Percentiles rank a stretch among this genome's conserved stretches.
phyloP scores from a whole-genome alignment of 345 rosid genomes.

The Nephelium lappaceum region DNA sequence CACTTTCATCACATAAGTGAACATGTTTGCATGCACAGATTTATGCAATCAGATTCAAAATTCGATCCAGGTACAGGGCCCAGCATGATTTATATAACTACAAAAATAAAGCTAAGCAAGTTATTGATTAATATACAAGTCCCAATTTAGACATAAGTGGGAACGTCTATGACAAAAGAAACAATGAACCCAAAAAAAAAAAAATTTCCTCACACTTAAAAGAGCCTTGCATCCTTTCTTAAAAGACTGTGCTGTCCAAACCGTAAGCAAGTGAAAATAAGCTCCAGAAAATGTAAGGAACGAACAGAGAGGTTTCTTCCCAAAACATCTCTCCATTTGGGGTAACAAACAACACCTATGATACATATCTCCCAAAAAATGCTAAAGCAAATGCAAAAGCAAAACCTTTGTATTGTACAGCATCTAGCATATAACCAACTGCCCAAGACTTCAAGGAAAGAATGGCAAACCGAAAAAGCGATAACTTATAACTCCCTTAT shows the following conservation, averaged over 20 bases:
- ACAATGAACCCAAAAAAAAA: neutral
- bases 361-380: conserved; percentile 29
- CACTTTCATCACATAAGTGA: neutral
- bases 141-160: neutral
- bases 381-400: conserved; percentile 24
- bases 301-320: conserved; percentile 37
- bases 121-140: neutral
- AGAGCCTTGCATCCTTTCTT: conserved; percentile 39
- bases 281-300: conserved; percentile 38
- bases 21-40: neutral
- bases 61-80: neutral
- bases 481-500: conserved; percentile 35
- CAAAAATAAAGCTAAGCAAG: neutral
- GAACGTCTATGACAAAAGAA: neutral
- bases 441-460: conserved; percentile 44
- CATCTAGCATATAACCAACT: conserved; percentile 16
- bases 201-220: conserved; percentile 39
- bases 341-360: conserved; percentile 30
- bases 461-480: conserved; percentile 34
- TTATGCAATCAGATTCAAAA: neutral
- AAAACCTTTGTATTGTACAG: conserved; percentile 1
- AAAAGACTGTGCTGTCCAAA: conserved; percentile 31
- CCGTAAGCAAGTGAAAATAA: conserved; percentile 25
- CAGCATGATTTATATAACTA: neutral
- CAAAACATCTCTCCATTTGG: conserved; percentile 36